Evolutionary conservation across 371 early-diverging fungal genomes (phyloP).

Genomic region (Circinella umbellata): DNA sequence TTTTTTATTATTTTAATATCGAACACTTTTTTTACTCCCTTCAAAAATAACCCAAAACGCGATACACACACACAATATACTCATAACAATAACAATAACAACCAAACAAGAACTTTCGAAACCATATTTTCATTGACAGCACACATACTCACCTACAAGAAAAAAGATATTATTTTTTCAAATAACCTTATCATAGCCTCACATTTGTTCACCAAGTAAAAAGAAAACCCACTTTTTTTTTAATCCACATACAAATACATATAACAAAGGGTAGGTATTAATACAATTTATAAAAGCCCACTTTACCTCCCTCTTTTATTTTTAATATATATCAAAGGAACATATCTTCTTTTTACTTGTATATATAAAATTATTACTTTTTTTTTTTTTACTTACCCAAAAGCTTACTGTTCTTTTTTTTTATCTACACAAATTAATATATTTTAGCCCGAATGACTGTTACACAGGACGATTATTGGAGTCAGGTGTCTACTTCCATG

Average conservation of each 20-base stretch:
- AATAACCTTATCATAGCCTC: no score
- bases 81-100: not conserved
- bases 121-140: no score
- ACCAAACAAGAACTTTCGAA: not conserved
- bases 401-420: not conserved
- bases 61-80: not conserved
- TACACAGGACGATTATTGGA: constrained; percentile 27
- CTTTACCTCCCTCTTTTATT: not conserved
- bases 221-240: not conserved
- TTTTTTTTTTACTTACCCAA: no score
- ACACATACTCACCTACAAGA: no score
- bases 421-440: not conserved
- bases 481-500: constrained; percentile 20
- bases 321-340: not conserved
- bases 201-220: no score
- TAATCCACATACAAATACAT: no score
- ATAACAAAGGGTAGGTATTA: no score
- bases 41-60: not conserved
- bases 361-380: no score
- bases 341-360: no score
- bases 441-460: constrained; percentile 8
- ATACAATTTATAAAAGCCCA: no score
- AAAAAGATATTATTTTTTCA: no score
- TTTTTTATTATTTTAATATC: not conserved
- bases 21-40: not conserved